Percentiles rank a stretch among this genome's conserved stretches.
These are phyloP conservation scores for Platanus orientalis DNA, from an alignment of 164 flowering plant species.

Conservation along the genomic window DNA sequence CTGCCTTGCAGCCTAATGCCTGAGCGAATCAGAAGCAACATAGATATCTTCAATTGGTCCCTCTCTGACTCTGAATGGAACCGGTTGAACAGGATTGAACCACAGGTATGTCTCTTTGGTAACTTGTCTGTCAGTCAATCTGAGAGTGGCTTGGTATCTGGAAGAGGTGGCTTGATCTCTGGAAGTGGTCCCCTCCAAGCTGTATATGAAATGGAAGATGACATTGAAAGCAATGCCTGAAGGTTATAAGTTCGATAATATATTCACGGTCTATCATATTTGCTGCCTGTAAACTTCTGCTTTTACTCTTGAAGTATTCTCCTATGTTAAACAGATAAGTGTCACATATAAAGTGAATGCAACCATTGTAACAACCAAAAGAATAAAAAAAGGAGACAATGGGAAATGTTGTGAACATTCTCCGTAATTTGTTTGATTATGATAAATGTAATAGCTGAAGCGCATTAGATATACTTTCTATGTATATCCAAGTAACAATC, in stretches of 20 bases:
- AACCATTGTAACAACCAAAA: not conserved
- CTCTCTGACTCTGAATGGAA: conserved; percentile 54
- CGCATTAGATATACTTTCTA: too few species aligned
- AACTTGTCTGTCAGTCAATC: conserved; percentile 31
- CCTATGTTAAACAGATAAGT: not conserved
- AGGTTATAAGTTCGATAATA: not conserved
- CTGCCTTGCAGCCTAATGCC: conserved; percentile 64
- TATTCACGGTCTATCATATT: not conserved
- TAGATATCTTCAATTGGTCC: conserved; percentile 61
- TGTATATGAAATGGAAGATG: conserved; percentile 62
- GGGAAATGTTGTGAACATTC: not conserved
- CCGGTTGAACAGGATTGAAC: conserved; percentile 52
- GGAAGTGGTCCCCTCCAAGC: conserved; percentile 62
- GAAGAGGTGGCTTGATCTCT: conserved; percentile 34
- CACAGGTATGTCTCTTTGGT: conserved; percentile 62
- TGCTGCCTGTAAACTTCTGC: not conserved
- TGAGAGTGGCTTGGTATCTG: conserved; percentile 33
- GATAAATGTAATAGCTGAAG: too few species aligned
- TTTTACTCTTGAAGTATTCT: not conserved
- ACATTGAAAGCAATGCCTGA: conserved; percentile 43
- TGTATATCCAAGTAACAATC: too few species aligned
- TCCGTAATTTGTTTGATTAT: not conserved
- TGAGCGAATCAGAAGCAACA: conserved; percentile 49
- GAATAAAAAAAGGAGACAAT: too few species aligned
- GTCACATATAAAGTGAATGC: not conserved